These are phyloP conservation scores for Coemansia reversa DNA, from an alignment of 192 early-diverging fungal species.

Conservation along the genomic window DNA sequence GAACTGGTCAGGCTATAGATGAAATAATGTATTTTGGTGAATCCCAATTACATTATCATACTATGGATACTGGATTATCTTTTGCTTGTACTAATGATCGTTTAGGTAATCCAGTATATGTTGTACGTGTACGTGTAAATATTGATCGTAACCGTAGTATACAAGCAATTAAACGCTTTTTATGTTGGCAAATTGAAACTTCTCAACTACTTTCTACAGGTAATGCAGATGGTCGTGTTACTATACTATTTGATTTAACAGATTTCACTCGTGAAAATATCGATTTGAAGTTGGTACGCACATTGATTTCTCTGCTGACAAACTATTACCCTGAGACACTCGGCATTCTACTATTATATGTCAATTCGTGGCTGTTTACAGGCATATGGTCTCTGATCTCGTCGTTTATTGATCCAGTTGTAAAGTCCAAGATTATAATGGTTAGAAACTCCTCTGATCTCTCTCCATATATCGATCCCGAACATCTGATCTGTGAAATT, in stretches of 20 bases:
- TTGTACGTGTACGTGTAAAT: constrained; percentile 56
- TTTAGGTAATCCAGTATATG: constrained; percentile 55
- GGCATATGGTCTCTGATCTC: constrained; percentile 80
- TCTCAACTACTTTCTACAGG: constrained; percentile 54
- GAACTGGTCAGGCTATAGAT: constrained; percentile 59
- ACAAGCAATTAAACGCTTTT: constrained; percentile 61
- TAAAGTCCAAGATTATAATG: constrained; percentile 81
- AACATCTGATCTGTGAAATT: constrained; percentile 57
- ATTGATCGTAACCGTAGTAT: constrained; percentile 54
- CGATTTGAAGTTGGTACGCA: constrained; percentile 69
- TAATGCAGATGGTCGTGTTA: constrained; percentile 57
- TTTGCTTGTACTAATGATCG: constrained; percentile 58
- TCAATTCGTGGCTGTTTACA: constrained; percentile 82
- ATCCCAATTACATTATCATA: constrained; percentile 49
- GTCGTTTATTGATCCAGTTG: constrained; percentile 85
- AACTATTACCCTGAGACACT: constrained; percentile 88
- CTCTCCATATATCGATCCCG: constrained; percentile 59
- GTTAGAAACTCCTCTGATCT: constrained; percentile 63
- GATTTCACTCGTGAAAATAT: constrained; percentile 73
- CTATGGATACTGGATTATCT: constrained; percentile 56
- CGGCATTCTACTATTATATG: constrained; percentile 71
- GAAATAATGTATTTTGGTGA: constrained; percentile 60
- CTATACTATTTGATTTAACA: constrained; percentile 77
- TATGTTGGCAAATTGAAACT: constrained; percentile 64
- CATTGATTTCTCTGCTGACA: constrained; percentile 77